Percentiles rank a stretch among this genome's conserved stretches.
Evolutionary conservation across 768 basidiomycete species (phyloP).

Genomic region (Cystoderma amianthinum): DNA sequence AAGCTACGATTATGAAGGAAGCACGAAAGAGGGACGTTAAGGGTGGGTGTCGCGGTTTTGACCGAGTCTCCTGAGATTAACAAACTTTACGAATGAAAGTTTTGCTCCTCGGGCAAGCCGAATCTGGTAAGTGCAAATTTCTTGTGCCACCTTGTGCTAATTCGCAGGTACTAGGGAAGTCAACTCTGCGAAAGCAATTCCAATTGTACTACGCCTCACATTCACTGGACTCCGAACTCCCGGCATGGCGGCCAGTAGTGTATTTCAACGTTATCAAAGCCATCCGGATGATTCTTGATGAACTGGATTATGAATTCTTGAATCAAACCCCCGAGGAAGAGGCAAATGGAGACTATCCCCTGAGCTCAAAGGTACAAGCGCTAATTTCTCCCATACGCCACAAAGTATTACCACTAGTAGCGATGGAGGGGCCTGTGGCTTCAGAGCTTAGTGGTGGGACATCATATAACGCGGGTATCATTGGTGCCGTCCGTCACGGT

Average conservation of each 20-base stretch:
- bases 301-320: slow-evolving; percentile 54
- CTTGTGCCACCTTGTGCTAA: neutral
- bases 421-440: slow-evolving; percentile 61
- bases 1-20: slow-evolving; percentile 38
- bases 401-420: slow-evolving; percentile 54
- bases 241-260: slow-evolving; percentile 73
- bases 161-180: slow-evolving; percentile 43
- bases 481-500: slow-evolving; percentile 62
- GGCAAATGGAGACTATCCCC: slow-evolving; percentile 9
- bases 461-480: slow-evolving; percentile 50
- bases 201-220: slow-evolving; percentile 73
- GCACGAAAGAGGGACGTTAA: slow-evolving; percentile 35
- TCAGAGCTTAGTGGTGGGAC: slow-evolving; percentile 64
- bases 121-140: slow-evolving; percentile 34
- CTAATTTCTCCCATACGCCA: slow-evolving; percentile 48
- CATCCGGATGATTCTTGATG: slow-evolving; percentile 65
- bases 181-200: slow-evolving; percentile 81
- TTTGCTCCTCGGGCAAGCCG: slow-evolving; percentile 74
- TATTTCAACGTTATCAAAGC: slow-evolving; percentile 84
- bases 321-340: slow-evolving; percentile 13
- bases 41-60: slow-evolving; percentile 24
- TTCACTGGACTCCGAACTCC: slow-evolving; percentile 62
- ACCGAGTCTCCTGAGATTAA: slow-evolving; percentile 1
- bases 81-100: slow-evolving; percentile 36
- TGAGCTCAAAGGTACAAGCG: slow-evolving; percentile 12